Percentiles rank a stretch among this genome's conserved stretches.
phyloP scores from a whole-genome alignment of 2,329 filamentous ascomycete species.

The Cladophialophora yegresii region DNA sequence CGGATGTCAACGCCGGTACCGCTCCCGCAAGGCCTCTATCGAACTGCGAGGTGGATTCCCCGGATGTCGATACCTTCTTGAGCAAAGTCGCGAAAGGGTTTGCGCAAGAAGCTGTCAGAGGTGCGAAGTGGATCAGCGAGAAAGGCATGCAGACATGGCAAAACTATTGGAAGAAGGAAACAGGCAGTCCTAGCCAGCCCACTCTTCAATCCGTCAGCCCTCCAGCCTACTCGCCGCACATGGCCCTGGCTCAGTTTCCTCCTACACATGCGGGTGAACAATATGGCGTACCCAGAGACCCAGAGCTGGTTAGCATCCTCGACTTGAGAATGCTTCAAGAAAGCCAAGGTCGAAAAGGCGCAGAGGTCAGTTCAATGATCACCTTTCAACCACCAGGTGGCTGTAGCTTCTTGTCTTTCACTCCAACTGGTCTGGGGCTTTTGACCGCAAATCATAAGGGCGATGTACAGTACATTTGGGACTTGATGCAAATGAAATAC shows the following conservation, averaged over 20 bases:
- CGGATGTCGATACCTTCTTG: slow-evolving; percentile 51
- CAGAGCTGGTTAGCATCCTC: slow-evolving; percentile 51
- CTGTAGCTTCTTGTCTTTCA: slow-evolving; percentile 54
- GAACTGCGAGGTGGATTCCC: slow-evolving; percentile 50
- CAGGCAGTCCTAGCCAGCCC: slow-evolving; percentile 33
- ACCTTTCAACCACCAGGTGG: slow-evolving; percentile 53
- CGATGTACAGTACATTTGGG: slow-evolving; percentile 55
- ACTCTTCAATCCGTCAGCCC: slow-evolving; percentile 40
- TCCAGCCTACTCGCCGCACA: slow-evolving; percentile 35
- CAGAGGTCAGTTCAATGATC: slow-evolving; percentile 43
- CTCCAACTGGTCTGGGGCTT: slow-evolving; percentile 51
- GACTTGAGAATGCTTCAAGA: slow-evolving; percentile 50
- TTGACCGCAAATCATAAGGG: slow-evolving; percentile 53
- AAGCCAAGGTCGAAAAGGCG: slow-evolving; percentile 38
- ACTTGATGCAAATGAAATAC: slow-evolving; percentile 52
- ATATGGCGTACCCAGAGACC: slow-evolving; percentile 42
- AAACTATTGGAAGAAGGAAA: slow-evolving; percentile 53
- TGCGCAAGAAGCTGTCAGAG: slow-evolving; percentile 53
- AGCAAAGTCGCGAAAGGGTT: slow-evolving; percentile 53
- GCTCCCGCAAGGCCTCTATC: slow-evolving; percentile 47
- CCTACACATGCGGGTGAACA: slow-evolving; percentile 50
- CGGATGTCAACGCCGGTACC: slow-evolving; percentile 47
- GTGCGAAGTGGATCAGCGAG: slow-evolving; percentile 53
- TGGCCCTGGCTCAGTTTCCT: slow-evolving; percentile 46
- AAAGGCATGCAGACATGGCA: slow-evolving; percentile 55